Evolutionary conservation across 225 moss, liverwort and hornwort species (phyloP).

Genomic region (Polytrichum formosum): DNA sequence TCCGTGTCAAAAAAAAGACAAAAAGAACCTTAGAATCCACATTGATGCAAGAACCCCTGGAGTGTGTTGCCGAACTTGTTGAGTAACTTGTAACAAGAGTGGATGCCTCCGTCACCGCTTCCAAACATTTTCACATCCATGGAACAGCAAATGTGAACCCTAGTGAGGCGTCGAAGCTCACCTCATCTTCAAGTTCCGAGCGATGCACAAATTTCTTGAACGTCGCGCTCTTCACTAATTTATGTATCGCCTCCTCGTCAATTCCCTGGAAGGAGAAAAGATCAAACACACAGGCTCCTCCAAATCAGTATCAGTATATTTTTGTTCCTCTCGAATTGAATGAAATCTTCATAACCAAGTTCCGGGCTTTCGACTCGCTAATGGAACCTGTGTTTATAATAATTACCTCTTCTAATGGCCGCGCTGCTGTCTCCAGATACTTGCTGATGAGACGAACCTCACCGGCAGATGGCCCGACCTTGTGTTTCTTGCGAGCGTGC

Average conservation of each 20-base stretch:
- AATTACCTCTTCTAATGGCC: conserved; percentile 11
- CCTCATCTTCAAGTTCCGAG: conserved; percentile 51
- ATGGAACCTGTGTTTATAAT: not conserved
- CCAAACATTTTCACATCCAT: too few species aligned
- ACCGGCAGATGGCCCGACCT: conserved; percentile 8
- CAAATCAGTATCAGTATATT: not conserved
- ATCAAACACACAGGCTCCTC: not conserved
- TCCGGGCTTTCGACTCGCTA: too few species aligned
- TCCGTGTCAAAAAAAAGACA: not conserved
- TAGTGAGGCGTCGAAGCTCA: not conserved
- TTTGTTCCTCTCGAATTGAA: not conserved
- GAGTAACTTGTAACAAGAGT: not conserved
- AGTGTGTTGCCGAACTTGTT: not conserved
- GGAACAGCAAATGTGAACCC: not conserved
- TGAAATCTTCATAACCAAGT: not conserved
- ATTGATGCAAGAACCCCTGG: not conserved
- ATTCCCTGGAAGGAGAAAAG: conserved; percentile 9
- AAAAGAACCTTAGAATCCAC: not conserved
- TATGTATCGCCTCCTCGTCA: conserved; percentile 23
- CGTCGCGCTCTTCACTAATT: conserved; percentile 31
- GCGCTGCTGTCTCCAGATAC: conserved; percentile 27
- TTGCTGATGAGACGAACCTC: conserved; percentile 31
- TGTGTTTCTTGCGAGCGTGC: conserved; percentile 8
- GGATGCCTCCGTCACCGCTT: too few species aligned
- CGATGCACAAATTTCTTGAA: conserved; percentile 34